Base-by-base conservation (phyloP, 2,329 filamentous ascomycete genomes). In the Alternaria alternata region DNA sequence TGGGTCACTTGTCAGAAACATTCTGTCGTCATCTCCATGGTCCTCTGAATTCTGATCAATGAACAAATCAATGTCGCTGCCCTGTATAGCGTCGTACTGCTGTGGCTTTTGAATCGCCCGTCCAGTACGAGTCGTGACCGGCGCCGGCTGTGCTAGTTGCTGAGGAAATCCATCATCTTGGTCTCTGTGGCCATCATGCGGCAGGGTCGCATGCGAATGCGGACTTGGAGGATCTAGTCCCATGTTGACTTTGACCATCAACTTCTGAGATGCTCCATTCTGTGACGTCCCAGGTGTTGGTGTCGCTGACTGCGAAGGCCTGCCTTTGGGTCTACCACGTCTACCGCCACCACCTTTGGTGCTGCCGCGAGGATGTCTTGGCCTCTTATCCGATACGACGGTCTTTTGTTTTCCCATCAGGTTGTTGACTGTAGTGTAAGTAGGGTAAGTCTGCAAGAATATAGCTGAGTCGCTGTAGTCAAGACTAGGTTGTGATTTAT, bases 71-170 rank as follows among this genome's bases (percentile, higher is more conserved):
- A 51, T 36, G 3, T 64, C 61, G 30, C 53, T 52, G 24, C 41
- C 57, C 11, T 52, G 14, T 14, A 53, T 36, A 14, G 26, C 34
- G 12, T 60, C 44, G 4, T 24, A n/a, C 1, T 62, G 36, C 12
- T 38, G 41, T 3, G 43, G 43, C 26, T 52, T 57, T 2, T 49
- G n/a, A 4, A 53, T 6, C 0, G 38, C 36, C n/a, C 63, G 34
- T 30, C 61, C 58, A n/a, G 42, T 48, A 9, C 61, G 61, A 11
- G 57, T 55, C 14, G 28, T 57, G 3, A 36, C 12, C 7, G 44
- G 42, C 22, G 43, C 16, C 14, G 38, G 28, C 18, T 22, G 18
- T 11, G 12, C 30, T 5, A 32, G 14, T 5, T 24, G 24, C 28
- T 28, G 18, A 14, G 28, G 16, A 8, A 36, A n/a, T 7, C 51